A percentile compares a stretch with the other conserved stretches of the same genome.
Conservation (phyloP, 2,329 filamentous ascomycete genomes). For the Colletotrichum lentis region DNA sequence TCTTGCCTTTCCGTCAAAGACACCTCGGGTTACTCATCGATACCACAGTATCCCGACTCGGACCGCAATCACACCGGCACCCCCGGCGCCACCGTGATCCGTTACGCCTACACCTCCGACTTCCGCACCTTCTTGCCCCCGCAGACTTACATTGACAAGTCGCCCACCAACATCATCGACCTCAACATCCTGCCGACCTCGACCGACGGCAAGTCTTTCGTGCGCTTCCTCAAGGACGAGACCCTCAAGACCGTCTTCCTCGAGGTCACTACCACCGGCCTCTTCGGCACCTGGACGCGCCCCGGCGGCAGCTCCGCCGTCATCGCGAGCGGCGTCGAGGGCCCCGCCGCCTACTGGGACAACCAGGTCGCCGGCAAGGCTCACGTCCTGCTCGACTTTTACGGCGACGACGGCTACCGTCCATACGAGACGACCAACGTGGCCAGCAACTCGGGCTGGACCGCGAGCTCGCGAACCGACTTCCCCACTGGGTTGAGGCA, state of each 20-base stretch:
- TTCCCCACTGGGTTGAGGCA: conserved; percentile 61
- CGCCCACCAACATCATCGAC: conserved; percentile 60
- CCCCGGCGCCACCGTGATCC: conserved; percentile 56
- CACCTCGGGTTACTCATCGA: neutral
- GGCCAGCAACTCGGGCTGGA: conserved; percentile 55
- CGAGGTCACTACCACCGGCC: conserved; percentile 56
- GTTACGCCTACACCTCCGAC: conserved; percentile 64
- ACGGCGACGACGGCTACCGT: conserved; percentile 57
- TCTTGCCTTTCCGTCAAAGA: neutral
- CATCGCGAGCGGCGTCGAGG: conserved; percentile 55
- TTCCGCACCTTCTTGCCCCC: conserved; percentile 62
- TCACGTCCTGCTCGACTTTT: conserved; percentile 61
- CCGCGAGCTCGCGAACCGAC: conserved; percentile 49
- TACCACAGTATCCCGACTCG: conserved; percentile 53
- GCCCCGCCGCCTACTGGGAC: conserved; percentile 55
- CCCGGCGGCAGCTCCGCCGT: conserved; percentile 54
- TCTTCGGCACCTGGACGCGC: conserved; percentile 62
- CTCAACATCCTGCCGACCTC: conserved; percentile 56
- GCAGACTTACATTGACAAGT: conserved; percentile 59
- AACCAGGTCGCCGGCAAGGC: conserved; percentile 51
- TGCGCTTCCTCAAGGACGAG: conserved; percentile 66
- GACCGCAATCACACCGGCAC: conserved; percentile 59
- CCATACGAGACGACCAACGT: conserved; percentile 58
- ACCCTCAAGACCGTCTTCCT: conserved; percentile 60
- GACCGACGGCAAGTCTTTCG: conserved; percentile 51